Evolutionary conservation across 2,329 filamentous ascomycete genomes (phyloP).

Genomic region (Metarhizium humberi): DNA sequence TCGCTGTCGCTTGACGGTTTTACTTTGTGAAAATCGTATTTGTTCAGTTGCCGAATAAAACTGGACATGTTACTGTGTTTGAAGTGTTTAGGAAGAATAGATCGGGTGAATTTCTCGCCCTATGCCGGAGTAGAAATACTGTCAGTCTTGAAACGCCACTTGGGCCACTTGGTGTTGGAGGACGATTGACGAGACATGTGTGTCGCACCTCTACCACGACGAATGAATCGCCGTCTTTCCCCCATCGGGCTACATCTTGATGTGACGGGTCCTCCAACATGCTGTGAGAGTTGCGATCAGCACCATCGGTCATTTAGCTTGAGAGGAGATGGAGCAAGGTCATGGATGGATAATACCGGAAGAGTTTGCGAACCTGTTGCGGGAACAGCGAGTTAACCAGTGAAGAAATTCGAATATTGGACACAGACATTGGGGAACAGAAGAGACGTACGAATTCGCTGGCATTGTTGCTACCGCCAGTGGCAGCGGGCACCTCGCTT

Average conservation of each 20-base stretch:
- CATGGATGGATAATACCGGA: constrained; percentile 58
- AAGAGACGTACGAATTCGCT: constrained; percentile 79
- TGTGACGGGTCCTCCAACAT: constrained; percentile 97
- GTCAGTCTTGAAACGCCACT: constrained; percentile 5
- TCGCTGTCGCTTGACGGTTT: constrained; percentile 38
- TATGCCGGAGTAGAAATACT: constrained; percentile 25
- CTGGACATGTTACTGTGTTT: constrained; percentile 99
- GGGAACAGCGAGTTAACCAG: background rate
- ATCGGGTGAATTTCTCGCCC: constrained; percentile 98
- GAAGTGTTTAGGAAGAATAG: constrained; percentile 94
- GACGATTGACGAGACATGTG: background rate
- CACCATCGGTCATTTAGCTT: background rate
- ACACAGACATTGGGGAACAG: background rate
- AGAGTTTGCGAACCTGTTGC: constrained; percentile 84
- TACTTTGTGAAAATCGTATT: constrained; percentile 98
- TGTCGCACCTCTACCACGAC: constrained; percentile 82
- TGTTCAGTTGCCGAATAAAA: constrained; percentile 92
- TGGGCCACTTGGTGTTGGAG: background rate
- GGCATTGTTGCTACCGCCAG: constrained; percentile 61
- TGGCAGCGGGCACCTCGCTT: constrained; percentile 21
- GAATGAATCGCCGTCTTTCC: constrained; percentile 88
- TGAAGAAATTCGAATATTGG: background rate
- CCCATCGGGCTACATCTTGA: constrained; percentile 89
- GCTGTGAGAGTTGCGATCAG: constrained; percentile 13
- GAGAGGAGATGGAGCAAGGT: background rate